Base-by-base conservation (phyloP, 2,329 filamentous ascomycete genomes). In the Epichloe elymi region DNA sequence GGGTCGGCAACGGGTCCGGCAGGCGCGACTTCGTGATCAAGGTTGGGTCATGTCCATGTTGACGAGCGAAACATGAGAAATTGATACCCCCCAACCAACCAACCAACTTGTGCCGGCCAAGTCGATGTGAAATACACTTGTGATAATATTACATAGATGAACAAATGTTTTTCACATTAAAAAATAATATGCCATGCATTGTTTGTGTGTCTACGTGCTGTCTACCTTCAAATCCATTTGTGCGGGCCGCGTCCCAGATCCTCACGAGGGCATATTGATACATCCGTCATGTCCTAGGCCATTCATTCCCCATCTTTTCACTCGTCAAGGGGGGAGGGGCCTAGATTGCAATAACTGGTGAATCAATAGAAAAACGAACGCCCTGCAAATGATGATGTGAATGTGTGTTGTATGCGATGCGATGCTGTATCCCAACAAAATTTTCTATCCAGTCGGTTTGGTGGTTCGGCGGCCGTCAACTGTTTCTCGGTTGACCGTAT, bases 321-420 rank as follows among this genome's bases (percentile, higher is more conserved):
- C 15, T 33, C 23, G 38, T 26, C 44, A 12, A 46, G 15, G 19
- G 19, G 33, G 15, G 33, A 2, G 37, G 46, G n/a, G 17, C 11
- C 46, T 23, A 41, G 11, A 40, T 48, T 23, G 41, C 37, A 30
- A 33, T 44, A 7, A 44, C 42, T 42, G 20, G 40, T 19, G 38
- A 36, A 14, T 12, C 10, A 36, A 36, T 4, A 23, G 23, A 42
- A 37, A 44, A 11, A 19, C 60, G 60, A 64, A 65, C 63, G 63
- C 63, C 62, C 46, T 53, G 51, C 51, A 53, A 60, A 63, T 61
- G 58, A 26, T 41, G 54, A 50, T 60, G 51, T 55, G n/a, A 51
- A 51, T 56, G 26, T 46, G 36, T 17, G 20, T 35, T 17, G 20
- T 35, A 38, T 46, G 45, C 52, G n/a, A n/a, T 38, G 35, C 6